These are phyloP conservation scores for Cyclotella cryptica DNA, from an alignment of 108 stramenopile genomes.

Conservation along the genomic window DNA sequence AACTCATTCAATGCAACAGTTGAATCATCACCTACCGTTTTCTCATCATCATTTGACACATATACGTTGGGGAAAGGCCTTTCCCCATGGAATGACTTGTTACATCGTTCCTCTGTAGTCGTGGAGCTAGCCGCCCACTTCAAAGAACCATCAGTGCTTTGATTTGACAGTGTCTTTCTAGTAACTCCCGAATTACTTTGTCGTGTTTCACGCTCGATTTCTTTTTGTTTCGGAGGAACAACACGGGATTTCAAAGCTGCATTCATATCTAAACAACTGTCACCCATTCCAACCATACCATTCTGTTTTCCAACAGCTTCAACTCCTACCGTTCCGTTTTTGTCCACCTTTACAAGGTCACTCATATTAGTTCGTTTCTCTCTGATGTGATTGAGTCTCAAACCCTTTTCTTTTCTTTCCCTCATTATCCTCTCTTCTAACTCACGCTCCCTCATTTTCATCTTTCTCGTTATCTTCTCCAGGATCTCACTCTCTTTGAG, in stretches of 20 bases:
- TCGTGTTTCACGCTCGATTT: neutral
- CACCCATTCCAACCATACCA: neutral
- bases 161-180: too few species aligned
- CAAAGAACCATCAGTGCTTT: too few species aligned
- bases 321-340: neutral
- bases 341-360: neutral
- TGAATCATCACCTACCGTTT: constrained; percentile 1
- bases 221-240: neutral
- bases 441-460: neutral
- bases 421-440: constrained; percentile 19
- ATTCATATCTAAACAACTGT: neutral
- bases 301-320: neutral
- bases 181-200: neutral
- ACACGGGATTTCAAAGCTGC: too few species aligned
- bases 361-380: neutral
- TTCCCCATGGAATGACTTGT: too few species aligned
- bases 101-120: too few species aligned
- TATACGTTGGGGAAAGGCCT: neutral
- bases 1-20: neutral
- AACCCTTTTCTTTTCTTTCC: constrained; percentile 8
- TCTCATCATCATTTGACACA: neutral
- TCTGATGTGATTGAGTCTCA: constrained; percentile 14
- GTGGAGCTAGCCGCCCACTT: too few species aligned
- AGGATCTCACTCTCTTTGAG: constrained; percentile 1
- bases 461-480: neutral